Evolutionary conservation across 2,329 filamentous ascomycete genomes (phyloP).

Genomic region (Colletotrichum limetticola): DNA sequence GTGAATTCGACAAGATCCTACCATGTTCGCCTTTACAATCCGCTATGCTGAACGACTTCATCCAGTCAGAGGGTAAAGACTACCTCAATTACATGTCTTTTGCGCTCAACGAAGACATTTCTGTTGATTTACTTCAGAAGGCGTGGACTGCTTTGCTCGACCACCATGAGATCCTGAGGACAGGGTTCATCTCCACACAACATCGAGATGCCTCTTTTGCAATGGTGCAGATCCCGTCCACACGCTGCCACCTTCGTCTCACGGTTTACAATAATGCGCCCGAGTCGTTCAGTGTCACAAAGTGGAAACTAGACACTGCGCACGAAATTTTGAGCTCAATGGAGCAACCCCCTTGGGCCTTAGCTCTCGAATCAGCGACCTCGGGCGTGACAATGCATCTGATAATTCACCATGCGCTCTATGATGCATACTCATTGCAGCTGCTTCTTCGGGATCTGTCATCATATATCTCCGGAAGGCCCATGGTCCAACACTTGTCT

Average conservation of each 20-base stretch:
- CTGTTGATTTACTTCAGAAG: slow-evolving; percentile 52
- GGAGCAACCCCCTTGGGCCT: slow-evolving; percentile 70
- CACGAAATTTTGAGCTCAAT: slow-evolving; percentile 53
- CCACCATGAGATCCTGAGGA: slow-evolving; percentile 78
- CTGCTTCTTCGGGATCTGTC: slow-evolving; percentile 71
- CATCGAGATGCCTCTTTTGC: slow-evolving; percentile 72
- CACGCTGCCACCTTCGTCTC: slow-evolving; percentile 35
- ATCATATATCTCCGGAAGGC: slow-evolving; percentile 38
- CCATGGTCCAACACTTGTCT: slow-evolving; percentile 3
- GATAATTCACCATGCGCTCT: slow-evolving; percentile 81
- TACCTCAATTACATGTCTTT: slow-evolving; percentile 82
- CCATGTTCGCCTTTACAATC: slow-evolving; percentile 85
- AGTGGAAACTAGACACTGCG: slow-evolving; percentile 50
- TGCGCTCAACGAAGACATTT: slow-evolving; percentile 53
- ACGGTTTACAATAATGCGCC: slow-evolving; percentile 21
- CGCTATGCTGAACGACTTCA: slow-evolving; percentile 81
- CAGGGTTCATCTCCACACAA: slow-evolving; percentile 75
- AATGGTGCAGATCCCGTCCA: slow-evolving; percentile 72
- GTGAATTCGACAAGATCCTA: slow-evolving; percentile 66
- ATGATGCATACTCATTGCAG: slow-evolving; percentile 82
- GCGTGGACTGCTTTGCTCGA: slow-evolving; percentile 70
- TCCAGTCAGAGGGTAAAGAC: slow-evolving; percentile 71
- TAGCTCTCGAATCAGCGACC: slow-evolving; percentile 57
- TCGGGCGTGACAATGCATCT: slow-evolving; percentile 52
- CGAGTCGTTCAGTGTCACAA: slow-evolving; percentile 42